Base-by-base conservation (phyloP, 1,284 basidiomycete species). In the Coniferiporia sulphurascens region DNA sequence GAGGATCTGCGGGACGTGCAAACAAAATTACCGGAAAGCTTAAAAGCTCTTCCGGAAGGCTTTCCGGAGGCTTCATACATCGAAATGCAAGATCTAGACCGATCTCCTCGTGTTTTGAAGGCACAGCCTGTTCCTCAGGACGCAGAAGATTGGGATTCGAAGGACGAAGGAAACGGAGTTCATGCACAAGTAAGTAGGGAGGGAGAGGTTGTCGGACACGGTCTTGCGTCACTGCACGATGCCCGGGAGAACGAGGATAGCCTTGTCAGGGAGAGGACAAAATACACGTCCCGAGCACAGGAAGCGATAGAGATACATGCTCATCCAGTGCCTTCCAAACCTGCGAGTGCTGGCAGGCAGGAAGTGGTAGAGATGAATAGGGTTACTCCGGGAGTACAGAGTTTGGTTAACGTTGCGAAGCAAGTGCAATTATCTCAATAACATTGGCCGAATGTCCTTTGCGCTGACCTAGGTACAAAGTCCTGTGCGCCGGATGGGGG, bases 381-480 rank as follows among this genome's bases (percentile, higher is more conserved):
- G 22, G 13, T 6, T 27, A 6, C 17, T 12, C 13, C 22, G 32
- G 49, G 13, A 17, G 15, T 3, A 34, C 27, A 15, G 21, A 17
- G 19, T 36, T 10, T 21, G 49, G 13, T 9, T 10, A 15, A 9
- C 13, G 49, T 19, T 19, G 19, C 17, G 48, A 48, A 48, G 48
- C 48, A 51, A 51, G 49, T 51, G 13, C 49, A 36, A n/a, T 51
- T 51, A 10, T n/a, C 21, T 4, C 49, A 51, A 51, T 51, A 51
- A 51, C 49, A 51, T 32, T 32, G 49, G 49, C 49, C 32, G 7
- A n/a, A 21, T 21, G 17, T 19, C 44, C 44, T 9, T 21, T n/a
- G 15, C n/a, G 9, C 19, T 21, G 8, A 46, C 44, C 15, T 4
- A 6, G 44, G n/a, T 43, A 27, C 27, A 27, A 27, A 27, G 5